Percentiles rank a stretch among this genome's conserved stretches.
phyloP scores from a whole-genome alignment of 2,329 filamentous ascomycete genomes.

The Fusarium nelsonii region DNA sequence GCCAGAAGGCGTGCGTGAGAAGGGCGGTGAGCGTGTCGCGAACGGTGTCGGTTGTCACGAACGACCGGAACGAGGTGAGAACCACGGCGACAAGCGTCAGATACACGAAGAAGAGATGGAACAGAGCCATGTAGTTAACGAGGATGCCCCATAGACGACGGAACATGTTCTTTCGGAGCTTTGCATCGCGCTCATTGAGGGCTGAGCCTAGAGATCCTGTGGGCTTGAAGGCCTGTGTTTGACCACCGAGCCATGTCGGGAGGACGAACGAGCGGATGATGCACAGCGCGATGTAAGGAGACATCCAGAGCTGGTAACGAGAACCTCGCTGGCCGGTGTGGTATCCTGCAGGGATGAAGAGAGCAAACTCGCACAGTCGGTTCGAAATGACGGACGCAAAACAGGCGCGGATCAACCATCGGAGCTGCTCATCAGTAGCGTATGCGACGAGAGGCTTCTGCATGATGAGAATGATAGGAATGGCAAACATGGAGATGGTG shows the following conservation, averaged over 20 bases:
- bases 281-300: conserved; percentile 70
- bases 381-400: conserved; percentile 64
- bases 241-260: conserved; percentile 70
- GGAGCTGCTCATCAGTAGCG: conserved; percentile 64
- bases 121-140: conserved; percentile 66
- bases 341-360: conserved; percentile 71
- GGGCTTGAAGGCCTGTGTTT: conserved; percentile 69
- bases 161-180: conserved; percentile 64
- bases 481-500: conserved; percentile 67
- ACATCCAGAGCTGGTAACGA: conserved; percentile 72
- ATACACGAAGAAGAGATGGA: conserved; percentile 68
- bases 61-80: conserved; percentile 64
- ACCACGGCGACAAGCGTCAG: conserved; percentile 64
- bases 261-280: conserved; percentile 69
- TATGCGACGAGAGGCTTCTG: conserved; percentile 70
- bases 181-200: conserved; percentile 69
- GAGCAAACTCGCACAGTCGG: conserved; percentile 68
- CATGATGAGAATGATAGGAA: conserved; percentile 69
- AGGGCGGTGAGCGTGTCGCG: conserved; percentile 63
- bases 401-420: conserved; percentile 68
- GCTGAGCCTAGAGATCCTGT: conserved; percentile 68
- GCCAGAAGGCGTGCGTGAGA: conserved; percentile 72
- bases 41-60: conserved; percentile 54
- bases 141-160: conserved; percentile 66
- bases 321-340: conserved; percentile 69